phyloP scores from a whole-genome alignment of 768 basidiomycete species.

The Lentinula lateritia region DNA sequence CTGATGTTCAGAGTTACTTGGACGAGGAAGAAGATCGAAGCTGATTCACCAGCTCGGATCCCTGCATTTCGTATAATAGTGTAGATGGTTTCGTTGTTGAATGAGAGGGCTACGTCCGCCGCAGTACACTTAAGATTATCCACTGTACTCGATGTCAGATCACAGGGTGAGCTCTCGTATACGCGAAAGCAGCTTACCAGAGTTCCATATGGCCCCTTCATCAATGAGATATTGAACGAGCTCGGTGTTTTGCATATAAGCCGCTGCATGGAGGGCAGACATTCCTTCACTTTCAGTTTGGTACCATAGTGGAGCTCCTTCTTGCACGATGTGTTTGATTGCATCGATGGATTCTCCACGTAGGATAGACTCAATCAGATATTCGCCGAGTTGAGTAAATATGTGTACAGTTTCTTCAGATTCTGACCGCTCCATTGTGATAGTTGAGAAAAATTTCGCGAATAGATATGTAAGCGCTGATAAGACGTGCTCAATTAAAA shows the following conservation, averaged over 20 bases:
- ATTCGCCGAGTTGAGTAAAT: slow-evolving; percentile 51
- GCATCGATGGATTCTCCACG: slow-evolving; percentile 35
- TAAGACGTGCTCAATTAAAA: no score
- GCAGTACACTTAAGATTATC: slow-evolving; percentile 80
- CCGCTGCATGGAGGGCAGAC: slow-evolving; percentile 84
- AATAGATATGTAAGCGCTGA: neutral
- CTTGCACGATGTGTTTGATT: slow-evolving; percentile 47
- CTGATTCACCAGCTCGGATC: slow-evolving; percentile 71
- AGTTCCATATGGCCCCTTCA: slow-evolving; percentile 90
- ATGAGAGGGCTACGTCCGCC: slow-evolving; percentile 84
- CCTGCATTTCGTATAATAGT: slow-evolving; percentile 85
- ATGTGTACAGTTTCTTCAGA: slow-evolving; percentile 33
- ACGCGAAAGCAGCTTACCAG: slow-evolving; percentile 38
- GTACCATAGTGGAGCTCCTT: slow-evolving; percentile 84
- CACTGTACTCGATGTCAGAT: slow-evolving; percentile 34
- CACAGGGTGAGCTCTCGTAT: neutral
- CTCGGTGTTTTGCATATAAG: slow-evolving; percentile 60
- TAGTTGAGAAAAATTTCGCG: slow-evolving; percentile 5
- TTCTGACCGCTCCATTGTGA: neutral
- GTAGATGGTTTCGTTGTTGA: slow-evolving; percentile 75
- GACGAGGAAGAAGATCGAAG: slow-evolving; percentile 5
- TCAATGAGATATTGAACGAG: slow-evolving; percentile 64
- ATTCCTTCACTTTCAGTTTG: slow-evolving; percentile 77
- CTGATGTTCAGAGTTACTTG: slow-evolving; percentile 6
- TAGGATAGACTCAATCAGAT: slow-evolving; percentile 56